Base-by-base conservation (phyloP, 2,329 filamentous ascomycete species). In the Neopestalotiopsis rosae region DNA sequence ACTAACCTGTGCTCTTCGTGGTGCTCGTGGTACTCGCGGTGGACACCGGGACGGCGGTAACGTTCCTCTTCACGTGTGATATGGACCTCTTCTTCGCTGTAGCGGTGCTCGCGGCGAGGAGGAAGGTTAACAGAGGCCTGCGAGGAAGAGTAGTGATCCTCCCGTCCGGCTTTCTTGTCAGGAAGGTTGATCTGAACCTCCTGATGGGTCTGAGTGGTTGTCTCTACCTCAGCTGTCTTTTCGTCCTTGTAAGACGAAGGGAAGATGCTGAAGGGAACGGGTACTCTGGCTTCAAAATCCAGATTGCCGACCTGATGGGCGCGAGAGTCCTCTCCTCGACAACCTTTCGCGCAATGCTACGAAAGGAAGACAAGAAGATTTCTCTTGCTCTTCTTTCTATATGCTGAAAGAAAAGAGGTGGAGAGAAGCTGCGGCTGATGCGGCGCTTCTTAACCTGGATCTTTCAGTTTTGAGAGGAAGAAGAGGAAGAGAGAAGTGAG, bases 241-340 rank as follows among this genome's bases (percentile, higher is more conserved):
- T 87, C 87, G 82, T 87, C 87, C 83, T 92, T 90, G 90, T 98
- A 98, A 86, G 94, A 94, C 85, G 94, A 97, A 88, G 95, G 95
- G 91, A 98, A 98, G 92, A 98, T 93, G 93, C 94, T 98, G 91
- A 98, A 97, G 87, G 95, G 95, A 87, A 98, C 96, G 89, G 95
- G 94, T 86, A 98, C 93, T 86, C 94, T 93, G 87, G 95, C 94
- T 93, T 97, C 95, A 96, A 97, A 98, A 94, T 98, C 95, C 95
- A 98, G 95, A 89, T 94, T 98, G 94, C 87, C 94, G 92, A 92
- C 91, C 91, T 92, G 90, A 86, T 20, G 72, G 77, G 81, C 79
- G 80, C 78, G 77, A 80, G 80, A 82, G 80, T 81, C 76, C 76
- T 82, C 81, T 83, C 80, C 81, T 80, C 77, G 77, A 82, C 81